Evolutionary conservation across 345 rosid species (phyloP), one percentile per base, ranked within the genome.

Genomic region (Salix viminalis): DNA sequence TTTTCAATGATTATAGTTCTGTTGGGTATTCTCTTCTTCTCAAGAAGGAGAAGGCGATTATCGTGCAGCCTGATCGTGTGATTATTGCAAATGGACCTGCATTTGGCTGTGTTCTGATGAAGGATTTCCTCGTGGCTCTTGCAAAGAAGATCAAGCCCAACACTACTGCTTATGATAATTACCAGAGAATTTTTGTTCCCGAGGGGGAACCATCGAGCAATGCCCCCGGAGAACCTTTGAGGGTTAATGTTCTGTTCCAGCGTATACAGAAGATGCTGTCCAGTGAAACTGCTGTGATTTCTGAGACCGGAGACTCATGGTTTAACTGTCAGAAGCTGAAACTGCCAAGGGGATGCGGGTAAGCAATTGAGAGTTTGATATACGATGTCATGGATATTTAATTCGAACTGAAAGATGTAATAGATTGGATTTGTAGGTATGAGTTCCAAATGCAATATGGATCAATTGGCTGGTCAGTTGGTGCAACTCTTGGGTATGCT

Each of bases 391-490:
- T 64, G 16, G 4, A 1, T 50, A 9, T 39, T 28, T 23, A 32
- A 7, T n/a, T 75, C 37, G 32, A 2, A 62, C 34, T 50, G 3
- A 23, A 0, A 1, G 28, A 68, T 56, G 39, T 66, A 65, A 67
- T 9, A 39, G 23, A 15, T 34, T 60, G 72, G 68, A 13, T 74
- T 62, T 76, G 81, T 79, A 90, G 93, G 77, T 92, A 92, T 81
- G 97, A 92, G 78, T 92, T 92, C 83, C 94, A 92, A 81, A 90
- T 92, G 97, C 97, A 92, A 74, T 92, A 92, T 72, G 97, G 97
- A 76, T 92, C 97, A 13, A 92, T 92, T 75, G 97, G 97, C 16
- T 92, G 97, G 97, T 92, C 97, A 0, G 91, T 92, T 39, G 97
- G 97, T 54, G 97, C 92, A 4, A 90, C 92, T 18, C 91, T 92